Base-by-base conservation (phyloP, 2,329 filamentous ascomycete genomes). In the Trichoderma sp. region DNA sequence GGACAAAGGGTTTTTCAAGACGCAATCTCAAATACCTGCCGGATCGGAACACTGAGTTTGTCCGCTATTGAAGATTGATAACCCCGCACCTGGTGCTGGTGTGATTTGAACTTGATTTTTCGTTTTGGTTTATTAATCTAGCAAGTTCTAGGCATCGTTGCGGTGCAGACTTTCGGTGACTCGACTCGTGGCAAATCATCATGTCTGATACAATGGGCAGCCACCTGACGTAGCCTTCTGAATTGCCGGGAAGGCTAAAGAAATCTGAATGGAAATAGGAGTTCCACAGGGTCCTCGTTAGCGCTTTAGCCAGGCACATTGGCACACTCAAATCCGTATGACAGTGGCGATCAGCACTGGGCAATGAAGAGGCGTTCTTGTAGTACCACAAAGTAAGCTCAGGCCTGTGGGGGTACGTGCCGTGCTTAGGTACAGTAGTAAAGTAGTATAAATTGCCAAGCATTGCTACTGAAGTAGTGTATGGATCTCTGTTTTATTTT, bases 11-110 rank as follows among this genome's bases (percentile, higher is more conserved):
- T 36, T 39, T 24, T 36, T 43, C 64, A 39, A 32, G 28, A 32
- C 57, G 32, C 26, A 60, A 60, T 51, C 65, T 62, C 28, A 62
- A 62, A 53, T 69, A 57, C 24, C 18, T 58, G 32, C 24, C 61
- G 72, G 62, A 53, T 26, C 68, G 71, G 71, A 72, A 36, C 66
- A 70, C 71, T 51, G 71, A 72, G 21, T 72, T 70, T 65, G 71
- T 72, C 71, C 71, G 71, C 56, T 18, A 7, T 15, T 24, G 15
- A 18, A 21, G 30, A 39, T 9, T 18, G 28, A 24, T 34, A 26
- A 39, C 51, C 64, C 64, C 64, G 64, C 64, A 67, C 34, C 32
- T 4, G 2, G 21, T 14, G 21, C n/a, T 53, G n/a, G 47, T 53
- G 47, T 3, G 28, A 51, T 24, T 58, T 56, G n/a, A 15, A 15